Evolutionary conservation across 371 early-diverging fungal genomes (phyloP), one percentile per base, ranked within the genome.

Genomic region (Mucor plumbeus): DNA sequence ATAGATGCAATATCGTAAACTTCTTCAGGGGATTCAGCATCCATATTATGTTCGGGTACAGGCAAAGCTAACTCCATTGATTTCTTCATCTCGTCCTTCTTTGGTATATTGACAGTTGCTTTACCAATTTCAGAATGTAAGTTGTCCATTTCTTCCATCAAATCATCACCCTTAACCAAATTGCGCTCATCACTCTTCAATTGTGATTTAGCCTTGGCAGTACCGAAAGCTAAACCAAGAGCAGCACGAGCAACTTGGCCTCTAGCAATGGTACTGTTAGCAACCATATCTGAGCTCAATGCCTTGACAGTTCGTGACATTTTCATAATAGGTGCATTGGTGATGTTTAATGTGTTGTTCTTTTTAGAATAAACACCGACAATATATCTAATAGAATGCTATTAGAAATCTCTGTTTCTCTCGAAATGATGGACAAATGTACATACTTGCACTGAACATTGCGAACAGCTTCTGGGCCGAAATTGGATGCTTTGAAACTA

Each of bases 211-310:
- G 87, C 83, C 83, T 94, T 95, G 84, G 92, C 91, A 61, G 92
- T 94, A 73, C 97, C 97, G 69, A 96, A 96, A n/a, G 93, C 87
- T 75, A 93, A 85, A 70, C 96, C 96, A 65, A 96, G 83, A 38
- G 86, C 82, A 64, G 90, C 89, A 63, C 91, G 82, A 21, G 94
- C 94, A 9, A 64, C 60, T 43, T 72, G 69, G 7, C 64, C 67
- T 35, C 65, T 63, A 39, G 70, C 69, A 3, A 55, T 59, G 11
- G 64, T 65, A 7, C 33, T 64, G 39, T 31, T 44, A 9, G 43
- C 54, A 5, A 13, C 43, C 8, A 5, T 21, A 15, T 47, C 61
- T 14, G 15, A 44, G 1, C 44, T 84, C 14, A 91, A 77, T 31
- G 92, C 84, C 75, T 93, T 92, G 44, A 94, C 88, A 5, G 79